Evolutionary conservation across 169 alveolate species (phyloP).

Genomic region (Ichthyophthirius multifiliis): DNA sequence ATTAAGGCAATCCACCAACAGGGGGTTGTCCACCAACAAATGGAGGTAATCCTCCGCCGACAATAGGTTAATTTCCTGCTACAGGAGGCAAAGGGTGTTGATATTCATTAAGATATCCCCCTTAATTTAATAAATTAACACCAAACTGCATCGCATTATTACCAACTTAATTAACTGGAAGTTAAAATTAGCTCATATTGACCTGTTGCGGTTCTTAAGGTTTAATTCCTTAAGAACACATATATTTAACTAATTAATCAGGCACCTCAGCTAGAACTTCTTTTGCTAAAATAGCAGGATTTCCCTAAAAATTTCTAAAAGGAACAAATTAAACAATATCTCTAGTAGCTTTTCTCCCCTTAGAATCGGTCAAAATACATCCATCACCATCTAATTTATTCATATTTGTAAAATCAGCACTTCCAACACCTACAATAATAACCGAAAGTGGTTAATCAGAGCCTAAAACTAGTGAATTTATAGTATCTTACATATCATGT

Average conservation of each 20-base stretch:
- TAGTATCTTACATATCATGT: conserved; percentile 54
- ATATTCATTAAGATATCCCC: too few species aligned
- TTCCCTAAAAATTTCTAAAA: conserved; percentile 50
- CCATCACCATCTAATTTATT: conserved; percentile 69
- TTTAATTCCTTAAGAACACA: neutral
- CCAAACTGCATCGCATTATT: too few species aligned
- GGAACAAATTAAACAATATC: conserved; percentile 84
- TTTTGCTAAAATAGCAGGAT: conserved; percentile 14
- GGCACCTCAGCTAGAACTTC: conserved; percentile 53
- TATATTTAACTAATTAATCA: neutral
- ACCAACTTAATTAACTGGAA: too few species aligned
- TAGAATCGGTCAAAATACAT: conserved; percentile 31
- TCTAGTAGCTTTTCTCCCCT: conserved; percentile 58
- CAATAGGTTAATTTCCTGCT: too few species aligned
- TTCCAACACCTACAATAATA: conserved; percentile 76
- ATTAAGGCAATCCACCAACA: too few species aligned
- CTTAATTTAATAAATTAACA: too few species aligned
- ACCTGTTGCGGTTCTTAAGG: neutral
- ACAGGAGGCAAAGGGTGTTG: too few species aligned
- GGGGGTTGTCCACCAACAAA: too few species aligned
- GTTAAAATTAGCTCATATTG: too few species aligned
- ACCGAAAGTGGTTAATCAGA: conserved; percentile 68
- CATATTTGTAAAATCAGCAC: conserved; percentile 63
- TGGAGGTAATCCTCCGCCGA: too few species aligned
- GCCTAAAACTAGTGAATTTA: conserved; percentile 48